These are phyloP conservation scores for Rhytidiadelphus loreus DNA, from an alignment of 225 moss, liverwort and hornwort species.

Conservation along the genomic window DNA sequence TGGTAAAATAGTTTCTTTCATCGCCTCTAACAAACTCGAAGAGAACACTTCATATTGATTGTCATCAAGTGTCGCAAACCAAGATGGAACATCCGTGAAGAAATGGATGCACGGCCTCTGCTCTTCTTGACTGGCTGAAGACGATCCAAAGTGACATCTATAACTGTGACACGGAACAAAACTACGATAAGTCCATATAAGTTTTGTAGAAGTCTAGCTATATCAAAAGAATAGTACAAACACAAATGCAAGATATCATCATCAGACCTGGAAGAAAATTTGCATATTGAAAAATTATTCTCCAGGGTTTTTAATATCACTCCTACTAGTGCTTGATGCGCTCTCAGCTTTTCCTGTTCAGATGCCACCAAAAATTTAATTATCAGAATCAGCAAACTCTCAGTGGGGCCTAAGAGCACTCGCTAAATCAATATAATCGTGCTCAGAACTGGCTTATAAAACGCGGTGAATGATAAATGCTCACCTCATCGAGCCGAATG, in stretches of 20 bases:
- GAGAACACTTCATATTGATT: constrained; percentile 11
- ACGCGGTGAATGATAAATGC: background rate
- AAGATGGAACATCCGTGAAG: constrained; percentile 22
- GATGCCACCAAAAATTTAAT: background rate
- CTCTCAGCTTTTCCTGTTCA: constrained; percentile 39
- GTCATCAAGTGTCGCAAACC: background rate
- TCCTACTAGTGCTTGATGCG: constrained; percentile 7
- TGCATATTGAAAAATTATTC: constrained; percentile 4
- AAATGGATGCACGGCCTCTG: constrained; percentile 55
- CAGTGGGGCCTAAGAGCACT: background rate
- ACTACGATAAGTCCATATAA: background rate
- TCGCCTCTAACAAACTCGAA: constrained; percentile 34
- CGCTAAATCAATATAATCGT: background rate
- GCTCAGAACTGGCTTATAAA: background rate
- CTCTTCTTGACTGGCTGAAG: constrained; percentile 13
- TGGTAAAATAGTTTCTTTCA: constrained; percentile 41
- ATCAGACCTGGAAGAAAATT: constrained; percentile 42
- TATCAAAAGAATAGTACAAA: background rate
- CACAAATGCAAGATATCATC: background rate
- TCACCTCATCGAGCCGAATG: constrained; percentile 58
- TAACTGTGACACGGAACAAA: constrained; percentile 14
- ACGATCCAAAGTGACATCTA: constrained; percentile 8
- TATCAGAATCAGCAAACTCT: background rate
- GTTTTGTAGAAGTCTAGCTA: background rate
- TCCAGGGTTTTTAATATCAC: constrained; percentile 4